phyloP scores from a whole-genome alignment of 1,284 basidiomycete species.

The Mycosarcoma maydis region DNA sequence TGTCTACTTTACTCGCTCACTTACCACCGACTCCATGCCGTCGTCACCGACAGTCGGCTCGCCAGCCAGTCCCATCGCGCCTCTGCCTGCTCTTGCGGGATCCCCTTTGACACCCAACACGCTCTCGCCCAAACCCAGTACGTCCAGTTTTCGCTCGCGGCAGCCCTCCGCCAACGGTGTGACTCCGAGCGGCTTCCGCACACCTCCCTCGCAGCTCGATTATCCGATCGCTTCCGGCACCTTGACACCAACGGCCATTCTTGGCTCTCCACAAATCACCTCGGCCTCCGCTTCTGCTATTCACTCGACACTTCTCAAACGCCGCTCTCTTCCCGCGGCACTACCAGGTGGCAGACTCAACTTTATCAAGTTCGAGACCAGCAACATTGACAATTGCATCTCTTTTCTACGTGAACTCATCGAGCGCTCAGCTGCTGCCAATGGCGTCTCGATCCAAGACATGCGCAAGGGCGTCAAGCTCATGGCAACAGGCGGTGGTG shows the following conservation, averaged over 20 bases:
- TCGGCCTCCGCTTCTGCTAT: slow-evolving; percentile 48
- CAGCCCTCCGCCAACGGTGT: slow-evolving; percentile 31
- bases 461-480: slow-evolving; percentile 95
- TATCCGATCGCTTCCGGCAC: slow-evolving; percentile 52
- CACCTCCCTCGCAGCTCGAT: slow-evolving; percentile 43
- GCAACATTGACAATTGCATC: slow-evolving; percentile 82
- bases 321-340: slow-evolving; percentile 57
- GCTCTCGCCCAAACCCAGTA: slow-evolving; percentile 32
- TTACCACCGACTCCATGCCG: slow-evolving; percentile 23
- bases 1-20: slow-evolving; percentile 84
- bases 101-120: slow-evolving; percentile 24
- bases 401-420: slow-evolving; percentile 89
- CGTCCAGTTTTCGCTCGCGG: slow-evolving; percentile 36
- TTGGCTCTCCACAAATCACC: slow-evolving; percentile 27
- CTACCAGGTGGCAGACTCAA: slow-evolving; percentile 90
- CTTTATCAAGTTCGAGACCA: slow-evolving; percentile 96
- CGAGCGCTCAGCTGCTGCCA: slow-evolving; percentile 83
- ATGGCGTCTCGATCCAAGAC: slow-evolving; percentile 85
- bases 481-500: slow-evolving; percentile 97
- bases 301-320: slow-evolving; percentile 53
- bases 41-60: slow-evolving; percentile 16
- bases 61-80: slow-evolving; percentile 6
- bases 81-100: slow-evolving; percentile 7
- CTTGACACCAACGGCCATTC: slow-evolving; percentile 57
- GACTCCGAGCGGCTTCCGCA: slow-evolving; percentile 22